These are phyloP conservation scores for Stemphylium lycopersici DNA, from an alignment of 2,329 filamentous ascomycete species.

Conservation along the genomic window DNA sequence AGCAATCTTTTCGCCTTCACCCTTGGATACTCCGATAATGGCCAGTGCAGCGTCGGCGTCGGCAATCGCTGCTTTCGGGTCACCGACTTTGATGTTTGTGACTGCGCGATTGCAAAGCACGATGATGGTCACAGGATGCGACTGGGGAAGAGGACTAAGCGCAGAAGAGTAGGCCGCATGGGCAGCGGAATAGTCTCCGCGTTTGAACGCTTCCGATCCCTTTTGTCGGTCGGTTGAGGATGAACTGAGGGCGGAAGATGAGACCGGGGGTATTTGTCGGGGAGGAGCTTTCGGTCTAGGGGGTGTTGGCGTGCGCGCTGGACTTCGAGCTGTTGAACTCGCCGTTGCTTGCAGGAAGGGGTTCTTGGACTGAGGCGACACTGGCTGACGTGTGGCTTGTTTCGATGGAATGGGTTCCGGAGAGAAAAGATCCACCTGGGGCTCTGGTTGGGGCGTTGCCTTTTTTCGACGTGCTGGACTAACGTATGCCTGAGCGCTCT, in stretches of 20 bases:
- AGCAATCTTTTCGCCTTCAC: conserved; percentile 79
- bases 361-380: conserved; percentile 47
- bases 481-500: conserved; percentile 82
- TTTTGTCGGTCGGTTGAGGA: conserved; percentile 80
- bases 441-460: conserved; percentile 58
- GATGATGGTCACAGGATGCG: conserved; percentile 85
- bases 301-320: conserved; percentile 49
- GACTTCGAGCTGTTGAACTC: conserved; percentile 39
- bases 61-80: conserved; percentile 82
- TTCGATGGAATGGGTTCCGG: conserved; percentile 35
- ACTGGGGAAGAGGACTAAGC: conserved; percentile 72
- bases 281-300: conserved; percentile 57
- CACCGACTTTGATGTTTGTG: conserved; percentile 88
- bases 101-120: conserved; percentile 89
- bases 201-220: conserved; percentile 89
- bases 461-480: conserved; percentile 84
- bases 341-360: conserved; percentile 45
- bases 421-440: conserved; percentile 65
- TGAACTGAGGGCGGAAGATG: conserved; percentile 70
- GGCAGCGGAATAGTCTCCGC: conserved; percentile 87
- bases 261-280: conserved; percentile 70
- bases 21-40: conserved; percentile 79
- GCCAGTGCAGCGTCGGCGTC: conserved; percentile 82
- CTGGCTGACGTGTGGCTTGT: conserved; percentile 37
- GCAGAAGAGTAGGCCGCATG: conserved; percentile 83